phyloP scores from a whole-genome alignment of 176 grass and related monocot species.

The Rhynchospora pubera region DNA sequence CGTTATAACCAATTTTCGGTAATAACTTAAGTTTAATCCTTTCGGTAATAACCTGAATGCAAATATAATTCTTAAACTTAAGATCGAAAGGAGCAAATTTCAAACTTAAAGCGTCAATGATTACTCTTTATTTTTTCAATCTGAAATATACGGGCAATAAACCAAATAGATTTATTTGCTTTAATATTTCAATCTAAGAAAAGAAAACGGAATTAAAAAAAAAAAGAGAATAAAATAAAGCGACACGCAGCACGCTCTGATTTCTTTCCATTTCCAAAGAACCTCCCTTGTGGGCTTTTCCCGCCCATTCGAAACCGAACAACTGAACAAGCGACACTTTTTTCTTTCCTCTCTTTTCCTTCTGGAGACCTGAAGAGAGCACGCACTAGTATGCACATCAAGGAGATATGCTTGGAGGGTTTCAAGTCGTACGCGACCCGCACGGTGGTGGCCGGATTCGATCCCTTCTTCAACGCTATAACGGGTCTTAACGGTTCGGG shows the following conservation, averaged over 20 bases:
- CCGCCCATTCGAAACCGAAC: not conserved
- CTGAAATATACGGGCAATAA: no score
- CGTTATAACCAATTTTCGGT: no score
- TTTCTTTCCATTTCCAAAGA: not conserved
- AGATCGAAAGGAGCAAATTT: no score
- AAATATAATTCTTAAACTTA: no score
- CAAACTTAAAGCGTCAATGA: no score
- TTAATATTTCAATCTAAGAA: no score
- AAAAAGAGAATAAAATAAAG: no score
- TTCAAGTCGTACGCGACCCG: slow-evolving; percentile 97
- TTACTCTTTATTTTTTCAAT: no score
- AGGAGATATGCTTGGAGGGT: slow-evolving; percentile 85
- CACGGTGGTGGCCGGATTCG: slow-evolving; percentile 83
- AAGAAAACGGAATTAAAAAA: no score
- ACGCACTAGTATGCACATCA: slow-evolving; percentile 59
- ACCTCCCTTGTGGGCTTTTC: not conserved
- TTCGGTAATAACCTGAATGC: no score
- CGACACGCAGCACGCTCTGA: not conserved
- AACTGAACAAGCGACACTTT: not conserved
- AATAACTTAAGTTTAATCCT: no score
- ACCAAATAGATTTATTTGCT: no score
- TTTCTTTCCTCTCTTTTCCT: not conserved
- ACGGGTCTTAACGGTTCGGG: slow-evolving; percentile 92
- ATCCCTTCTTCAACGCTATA: slow-evolving; percentile 96
- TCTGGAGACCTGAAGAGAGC: not conserved